phyloP scores from a whole-genome alignment of 805 yeast genomes.

The Scheffersomyces stipitis region DNA sequence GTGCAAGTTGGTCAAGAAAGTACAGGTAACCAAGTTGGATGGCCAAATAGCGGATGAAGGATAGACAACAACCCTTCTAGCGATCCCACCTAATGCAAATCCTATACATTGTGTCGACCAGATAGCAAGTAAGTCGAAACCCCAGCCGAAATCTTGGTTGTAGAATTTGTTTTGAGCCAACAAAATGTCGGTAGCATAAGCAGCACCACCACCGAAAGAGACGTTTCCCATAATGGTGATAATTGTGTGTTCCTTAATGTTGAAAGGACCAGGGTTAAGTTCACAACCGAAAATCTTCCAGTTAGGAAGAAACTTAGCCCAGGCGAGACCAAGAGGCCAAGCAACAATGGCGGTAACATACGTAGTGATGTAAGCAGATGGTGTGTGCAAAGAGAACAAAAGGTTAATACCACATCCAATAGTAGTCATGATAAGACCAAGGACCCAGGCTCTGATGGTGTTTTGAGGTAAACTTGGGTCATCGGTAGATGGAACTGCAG shows the following conservation, averaged over 20 bases:
- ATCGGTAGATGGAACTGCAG: conserved; percentile 55
- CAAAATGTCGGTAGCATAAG: conserved; percentile 59
- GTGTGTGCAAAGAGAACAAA: conserved; percentile 58
- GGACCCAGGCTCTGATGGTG: conserved; percentile 55
- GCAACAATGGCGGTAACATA: conserved; percentile 60
- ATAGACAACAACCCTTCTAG: conserved; percentile 57
- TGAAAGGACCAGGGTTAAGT: conserved; percentile 63
- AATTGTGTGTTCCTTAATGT: conserved; percentile 60
- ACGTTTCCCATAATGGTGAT: conserved; percentile 55
- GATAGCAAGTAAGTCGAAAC: conserved; percentile 52
- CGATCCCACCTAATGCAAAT: conserved; percentile 64
- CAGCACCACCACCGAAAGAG: conserved; percentile 42
- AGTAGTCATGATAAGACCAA: conserved; percentile 50
- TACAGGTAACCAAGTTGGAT: conserved; percentile 55
- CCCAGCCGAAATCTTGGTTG: conserved; percentile 46
- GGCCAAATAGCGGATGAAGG: conserved; percentile 78
- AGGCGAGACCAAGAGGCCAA: conserved; percentile 56
- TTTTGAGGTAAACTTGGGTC: conserved; percentile 50
- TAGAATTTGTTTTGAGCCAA: conserved; percentile 53
- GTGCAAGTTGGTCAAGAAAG: conserved; percentile 55
- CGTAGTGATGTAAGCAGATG: conserved; percentile 50
- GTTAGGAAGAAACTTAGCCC: conserved; percentile 41
- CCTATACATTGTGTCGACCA: conserved; percentile 65
- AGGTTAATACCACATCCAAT: conserved; percentile 60
- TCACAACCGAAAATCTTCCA: conserved; percentile 29